Base-by-base conservation (phyloP, 176 grass and related monocot species). In the Zoysia pacifica region DNA sequence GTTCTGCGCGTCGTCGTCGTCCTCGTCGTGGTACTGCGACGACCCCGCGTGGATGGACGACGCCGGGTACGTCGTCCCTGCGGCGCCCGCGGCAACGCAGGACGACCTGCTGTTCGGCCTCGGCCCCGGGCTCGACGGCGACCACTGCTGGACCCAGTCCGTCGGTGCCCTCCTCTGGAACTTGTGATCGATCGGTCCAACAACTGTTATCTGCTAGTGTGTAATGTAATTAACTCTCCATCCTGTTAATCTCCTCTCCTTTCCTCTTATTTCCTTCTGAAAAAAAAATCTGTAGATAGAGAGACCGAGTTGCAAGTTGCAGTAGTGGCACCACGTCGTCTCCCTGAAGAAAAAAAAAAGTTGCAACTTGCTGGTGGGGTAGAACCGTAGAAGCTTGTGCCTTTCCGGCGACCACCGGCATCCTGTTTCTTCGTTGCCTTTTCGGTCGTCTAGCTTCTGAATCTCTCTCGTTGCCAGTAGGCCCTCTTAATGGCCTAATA, bases 151-250 rank as follows among this genome's bases (percentile, higher is more conserved):
- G 81, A 68, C 44, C 35, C 73, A 65, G 69, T 81, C 84, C 40
- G 86, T 90, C 60, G 87, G 80, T 42, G 48, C 81, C 55, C 60
- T 93, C 5, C 80, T 82, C 5, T 87, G 87, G 87, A 83, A 93
- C 83, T 65, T 93, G 76, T 93, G 56, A 87, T 53, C 5, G 11
- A 53, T 36, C 12, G 0, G 6, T 20, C 49, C 73, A 6, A 45
- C 44, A 6, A 45, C 51, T 2, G 15, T 13, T 53, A 15, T 13
- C 49, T 51, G 3, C 11, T 59, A 60, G 36, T 67, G 77, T 58
- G 59, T 79, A 79, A 85, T 36, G 59, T 79, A 79, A 85, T 85
- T 79, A 73, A 85, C 75, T 47, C 28, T 28, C 28, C 10, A 20
- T 54, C 6, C 58, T 47, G 48, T 65, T 20, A 56, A 73, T 76